A percentile compares a stretch with the other conserved stretches of the same genome.
Conservation (phyloP, 1,139 yeast genomes). For the Kodamaea suecica region DNA sequence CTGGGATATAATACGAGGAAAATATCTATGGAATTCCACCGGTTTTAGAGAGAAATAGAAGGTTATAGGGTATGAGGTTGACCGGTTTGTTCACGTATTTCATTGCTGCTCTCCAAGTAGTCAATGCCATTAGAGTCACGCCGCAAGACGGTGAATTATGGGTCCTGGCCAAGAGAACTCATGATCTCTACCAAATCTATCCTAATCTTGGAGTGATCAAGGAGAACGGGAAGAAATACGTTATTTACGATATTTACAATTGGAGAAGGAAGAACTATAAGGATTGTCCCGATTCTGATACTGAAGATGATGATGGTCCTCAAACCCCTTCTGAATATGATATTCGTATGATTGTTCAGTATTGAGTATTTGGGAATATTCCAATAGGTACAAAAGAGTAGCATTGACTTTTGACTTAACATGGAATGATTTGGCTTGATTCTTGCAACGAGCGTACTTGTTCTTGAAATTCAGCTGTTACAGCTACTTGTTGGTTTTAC, state of each 20-base stretch:
- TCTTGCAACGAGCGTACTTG: no score
- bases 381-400: no score
- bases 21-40: no score
- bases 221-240: constrained; percentile 6
- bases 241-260: constrained; percentile 9
- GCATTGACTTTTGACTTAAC: no score
- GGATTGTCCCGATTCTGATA: constrained; percentile 8
- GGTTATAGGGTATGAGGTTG: neutral
- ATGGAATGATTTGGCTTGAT: no score
- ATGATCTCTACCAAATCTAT: constrained; percentile 8
- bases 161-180: constrained; percentile 7
- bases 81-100: constrained; percentile 3
- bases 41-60: no score
- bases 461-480: no score
- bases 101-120: constrained; percentile 4
- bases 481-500: no score
- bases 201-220: constrained; percentile 9
- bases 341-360: constrained; percentile 1
- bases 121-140: constrained; percentile 2
- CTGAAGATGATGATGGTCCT: constrained; percentile 10
- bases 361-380: neutral
- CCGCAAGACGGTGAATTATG: constrained; percentile 8
- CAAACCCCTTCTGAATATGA: constrained; percentile 6
- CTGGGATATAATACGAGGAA: neutral
- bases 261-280: constrained; percentile 6